Base-by-base conservation (phyloP, 2,329 filamentous ascomycete species). In the Arthrobotrys sinensis region DNA sequence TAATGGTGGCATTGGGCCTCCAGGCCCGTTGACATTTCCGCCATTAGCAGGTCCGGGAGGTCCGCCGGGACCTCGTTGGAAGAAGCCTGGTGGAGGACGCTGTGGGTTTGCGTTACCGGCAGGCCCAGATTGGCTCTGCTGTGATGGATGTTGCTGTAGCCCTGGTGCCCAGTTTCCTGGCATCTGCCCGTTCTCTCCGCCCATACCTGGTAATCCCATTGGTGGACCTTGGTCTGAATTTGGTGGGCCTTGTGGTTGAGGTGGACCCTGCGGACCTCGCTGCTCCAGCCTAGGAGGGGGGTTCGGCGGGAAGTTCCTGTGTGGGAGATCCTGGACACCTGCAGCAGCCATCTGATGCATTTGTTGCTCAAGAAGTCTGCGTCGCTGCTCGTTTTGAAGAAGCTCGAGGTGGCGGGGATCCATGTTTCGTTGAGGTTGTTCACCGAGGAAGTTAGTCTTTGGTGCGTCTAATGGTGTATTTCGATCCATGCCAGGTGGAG, bases 81-180 rank as follows among this genome's bases (percentile, higher is more conserved):
- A 78, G 43, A 78, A 78, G n/a, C 75, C 75, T 4, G 75, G 75
- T 11, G 75, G 75, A 8, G 75, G 75, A 14, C 75, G 75, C 45
- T 78, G 75, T 32, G 40, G 75, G 48, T 72, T 72, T 16, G 75
- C 53, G 24, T 77, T 77, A 32, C 63, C 57, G 24, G 55, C 40
- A 19, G 60, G 66, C 19, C 60, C 67, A 14, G 57, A 34, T 32
- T 77, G 73, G 24, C 28, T 68, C 34, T 78, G 75, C 16, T 78
- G 75, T 10, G 60, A 43, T 34, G 52, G 67, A 48, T 71, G 75
- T 24, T 71, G 73, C 16, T 78, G 75, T 5, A 67, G 75, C 21
- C 60, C 66, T 11, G 75, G 75, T 7, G 62, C 67, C 75, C 75
- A 78, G 53, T 64, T 72, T 28, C 67, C 67, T 8, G 75, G 75